Conservation (phyloP, 2,329 filamentous ascomycete species). For the Aspergillus quadrilineatus region DNA sequence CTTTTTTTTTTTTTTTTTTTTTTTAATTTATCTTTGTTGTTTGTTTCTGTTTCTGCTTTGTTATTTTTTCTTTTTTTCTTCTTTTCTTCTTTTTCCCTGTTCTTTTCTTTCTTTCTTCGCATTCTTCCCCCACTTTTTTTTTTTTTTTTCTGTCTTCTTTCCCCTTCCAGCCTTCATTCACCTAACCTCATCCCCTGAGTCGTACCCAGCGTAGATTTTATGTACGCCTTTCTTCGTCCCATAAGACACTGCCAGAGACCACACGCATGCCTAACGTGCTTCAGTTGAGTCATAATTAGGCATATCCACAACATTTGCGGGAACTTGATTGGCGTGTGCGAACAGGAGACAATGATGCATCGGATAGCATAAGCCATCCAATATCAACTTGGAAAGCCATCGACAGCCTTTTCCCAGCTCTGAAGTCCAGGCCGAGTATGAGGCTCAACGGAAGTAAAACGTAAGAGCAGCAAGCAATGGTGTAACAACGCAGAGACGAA, state of each 20-base stretch:
- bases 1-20: constrained; percentile 7
- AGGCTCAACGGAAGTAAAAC: background rate
- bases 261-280: background rate
- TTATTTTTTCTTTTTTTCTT: constrained; percentile 5
- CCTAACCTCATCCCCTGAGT: constrained; percentile 11
- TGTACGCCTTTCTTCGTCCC: background rate
- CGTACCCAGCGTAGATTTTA: background rate
- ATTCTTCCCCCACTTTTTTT: background rate
- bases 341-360: background rate
- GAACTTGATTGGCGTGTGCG: background rate
- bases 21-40: background rate
- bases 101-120: constrained; percentile 5
- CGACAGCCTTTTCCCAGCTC: background rate
- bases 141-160: too few relatives aligned
- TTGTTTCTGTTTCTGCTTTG: too few relatives aligned
- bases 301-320: background rate
- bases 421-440: background rate
- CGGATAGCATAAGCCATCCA: background rate
- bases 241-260: background rate
- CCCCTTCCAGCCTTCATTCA: background rate
- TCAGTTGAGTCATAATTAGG: background rate
- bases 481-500: background rate
- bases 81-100: background rate
- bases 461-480: background rate
- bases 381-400: background rate